Base-by-base conservation (phyloP, 2,329 filamentous ascomycete species). In the Fusarium sp. region DNA sequence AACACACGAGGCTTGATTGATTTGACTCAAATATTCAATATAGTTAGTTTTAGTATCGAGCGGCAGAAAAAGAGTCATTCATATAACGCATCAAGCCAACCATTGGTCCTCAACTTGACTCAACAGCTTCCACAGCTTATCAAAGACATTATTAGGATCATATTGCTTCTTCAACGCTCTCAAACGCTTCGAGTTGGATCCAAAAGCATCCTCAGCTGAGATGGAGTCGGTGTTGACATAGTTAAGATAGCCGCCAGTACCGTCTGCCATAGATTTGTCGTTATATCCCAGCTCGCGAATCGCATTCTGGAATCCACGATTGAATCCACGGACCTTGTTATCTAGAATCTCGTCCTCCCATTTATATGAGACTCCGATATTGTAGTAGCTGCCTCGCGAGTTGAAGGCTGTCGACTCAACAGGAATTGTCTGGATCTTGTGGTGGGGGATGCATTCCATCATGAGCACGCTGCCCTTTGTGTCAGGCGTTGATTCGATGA, bases 381-480 rank as follows among this genome's bases (percentile, higher is more conserved):
- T 65, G 44, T 70, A 74, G 47, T 74, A 74, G 49, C 63, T 68
- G 13, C 72, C 72, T 46, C 72, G 62, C 24, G 61, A 71, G 61
- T 74, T 74, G 50, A 74, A 74, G 13, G 72, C 39, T 11, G 72
- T 73, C 21, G 69, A 52, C 19, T 72, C 57, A 13, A 60, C 55
- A 13, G 72, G 63, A 21, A 74, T 49, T 11, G 57, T 26, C 24
- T 38, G 40, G n/a, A 55, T 67, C 21, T 62, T 63, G 19, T 52
- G 28, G 24, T 65, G 50, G 3, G 72, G 70, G 19, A 62, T 66
- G 54, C 72, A 65, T 31, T 74, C 72, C 28, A 74, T 42, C 45
- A 74, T 24, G 19, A 65, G 51, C 19, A 65, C 26, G 21, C 70
- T 72, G 44, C 57, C 63, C 34, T 68, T 54, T 19, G 55, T 38